Evolutionary conservation across 495 filamentous ascomycete species (phyloP).

Genomic region (Staphylotrichum longicolle): DNA sequence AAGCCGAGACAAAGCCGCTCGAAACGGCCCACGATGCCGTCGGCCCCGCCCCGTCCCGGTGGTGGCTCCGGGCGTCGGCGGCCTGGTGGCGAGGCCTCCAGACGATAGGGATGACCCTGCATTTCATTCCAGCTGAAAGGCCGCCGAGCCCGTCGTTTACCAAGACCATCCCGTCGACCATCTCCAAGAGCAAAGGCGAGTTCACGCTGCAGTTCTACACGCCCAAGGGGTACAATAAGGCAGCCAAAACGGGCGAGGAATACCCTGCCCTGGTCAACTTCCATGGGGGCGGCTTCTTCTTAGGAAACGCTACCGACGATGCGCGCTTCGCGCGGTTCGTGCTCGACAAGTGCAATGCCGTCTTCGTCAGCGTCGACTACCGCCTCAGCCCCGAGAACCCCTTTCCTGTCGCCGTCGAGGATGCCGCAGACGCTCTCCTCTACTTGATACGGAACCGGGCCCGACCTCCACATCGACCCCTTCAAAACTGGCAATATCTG

Average conservation of each 20-base stretch:
- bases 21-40: constrained; percentile 41
- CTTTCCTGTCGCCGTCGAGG: constrained; percentile 74
- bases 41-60: constrained; percentile 50
- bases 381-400: constrained; percentile 74
- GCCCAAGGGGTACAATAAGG: constrained; percentile 59
- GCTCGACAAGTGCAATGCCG: constrained; percentile 51
- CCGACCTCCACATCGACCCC: constrained; percentile 46
- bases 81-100: constrained; percentile 75
- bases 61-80: constrained; percentile 71
- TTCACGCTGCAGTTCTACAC: constrained; percentile 80
- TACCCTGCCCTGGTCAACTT: constrained; percentile 69
- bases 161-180: constrained; percentile 59
- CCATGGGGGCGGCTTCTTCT: constrained; percentile 75
- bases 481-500: constrained; percentile 63
- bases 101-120: constrained; percentile 73
- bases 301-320: constrained; percentile 70
- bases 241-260: constrained; percentile 52
- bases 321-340: constrained; percentile 62
- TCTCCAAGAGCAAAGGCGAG: constrained; percentile 51
- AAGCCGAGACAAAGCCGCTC: constrained; percentile 23
- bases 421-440: constrained; percentile 67
- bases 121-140: constrained; percentile 63
- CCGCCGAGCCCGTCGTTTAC: constrained; percentile 67
- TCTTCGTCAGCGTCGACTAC: constrained; percentile 71
- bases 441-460: constrained; percentile 61